A percentile compares a stretch with the other conserved stretches of the same genome.
Evolutionary conservation across 2,329 filamentous ascomycete genomes (phyloP).

Genomic region (Fusarium sublunatum): DNA sequence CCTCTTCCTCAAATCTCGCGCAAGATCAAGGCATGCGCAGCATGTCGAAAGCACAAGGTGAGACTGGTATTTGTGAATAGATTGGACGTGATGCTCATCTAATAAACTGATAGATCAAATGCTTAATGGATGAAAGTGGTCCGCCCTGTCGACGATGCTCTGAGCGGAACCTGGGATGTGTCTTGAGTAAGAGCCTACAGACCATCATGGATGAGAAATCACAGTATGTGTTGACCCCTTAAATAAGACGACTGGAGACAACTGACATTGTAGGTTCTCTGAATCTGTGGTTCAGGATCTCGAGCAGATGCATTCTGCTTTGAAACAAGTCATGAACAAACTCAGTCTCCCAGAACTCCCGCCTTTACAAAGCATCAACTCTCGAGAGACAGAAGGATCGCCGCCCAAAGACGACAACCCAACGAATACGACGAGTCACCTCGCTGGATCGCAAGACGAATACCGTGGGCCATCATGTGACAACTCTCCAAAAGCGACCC

Average conservation of each 20-base stretch:
- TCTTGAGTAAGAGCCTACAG: constrained; percentile 56
- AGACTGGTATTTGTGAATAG: not conserved
- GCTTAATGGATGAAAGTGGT: constrained; percentile 55
- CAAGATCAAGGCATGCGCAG: constrained; percentile 56
- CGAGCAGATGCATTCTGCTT: constrained; percentile 42
- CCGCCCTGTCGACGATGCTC: constrained; percentile 54
- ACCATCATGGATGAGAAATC: constrained; percentile 56
- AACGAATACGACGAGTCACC: constrained; percentile 7
- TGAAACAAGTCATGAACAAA: constrained; percentile 43
- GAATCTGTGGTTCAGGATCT: constrained; percentile 43
- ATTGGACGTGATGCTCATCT: not conserved
- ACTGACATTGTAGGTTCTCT: constrained; percentile 11
- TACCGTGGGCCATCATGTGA: constrained; percentile 45
- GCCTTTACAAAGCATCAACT: constrained; percentile 37
- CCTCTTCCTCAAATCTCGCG: constrained; percentile 52
- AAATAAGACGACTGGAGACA: not conserved
- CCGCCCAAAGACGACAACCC: constrained; percentile 41
- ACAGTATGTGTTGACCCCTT: constrained; percentile 42
- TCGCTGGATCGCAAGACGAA: constrained; percentile 32
- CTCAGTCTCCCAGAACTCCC: constrained; percentile 42
- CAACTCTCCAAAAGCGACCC: constrained; percentile 45
- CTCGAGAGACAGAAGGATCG: constrained; percentile 39
- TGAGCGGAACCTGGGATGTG: constrained; percentile 53
- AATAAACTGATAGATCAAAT: constrained; percentile 51
- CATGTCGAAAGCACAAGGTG: constrained; percentile 57